Evolutionary conservation across 2,329 filamentous ascomycete genomes (phyloP), one percentile per base, ranked within the genome.

Genomic region (Aspergillus fischeri): DNA sequence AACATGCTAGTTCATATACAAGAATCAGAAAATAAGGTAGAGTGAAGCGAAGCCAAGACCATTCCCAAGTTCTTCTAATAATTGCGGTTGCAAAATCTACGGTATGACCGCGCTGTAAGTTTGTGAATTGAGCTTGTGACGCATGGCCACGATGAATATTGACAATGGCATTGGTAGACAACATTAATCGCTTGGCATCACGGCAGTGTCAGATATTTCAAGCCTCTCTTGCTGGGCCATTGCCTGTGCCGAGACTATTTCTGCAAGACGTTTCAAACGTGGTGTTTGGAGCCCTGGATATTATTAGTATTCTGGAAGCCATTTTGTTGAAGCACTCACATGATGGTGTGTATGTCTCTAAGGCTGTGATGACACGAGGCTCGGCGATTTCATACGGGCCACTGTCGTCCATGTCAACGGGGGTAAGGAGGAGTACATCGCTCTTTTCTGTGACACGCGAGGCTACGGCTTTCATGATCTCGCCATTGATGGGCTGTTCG

Each of bases 391-490:
- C 94, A 71, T 99, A 99, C 27, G 93, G 94, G 25, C 94, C 94
- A 67, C 91, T 96, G 77, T 99, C 94, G 70, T 99, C 94, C 92
- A 99, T 97, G 74, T 99, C 94, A 58, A 99, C 92, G 51, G 94
- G 92, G 57, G 93, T 89, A 49, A 99, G 82, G 56, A 99, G 85
- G 53, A 99, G 83, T 3, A 97, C 92, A 67, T 97, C 94, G 68
- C 92, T 95, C 86, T 99, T 99, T 79, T 99, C 94, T 1, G 93
- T 97, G 49, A 99, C 94, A 53, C 92, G 85, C 42, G 92, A 96
- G 7, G 95, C 94, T 53, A 99, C 95, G 7, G 94, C 94, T 80
- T 99, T 99, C 94, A 99, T 99, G 72, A 99, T 99, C 75, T 99
- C 94, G 72, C 93, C 94, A 70, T 99, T 97, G 77, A 99, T 99